Conservation (phyloP, 148 eudicot species). For the Nepenthes gracilis region DNA sequence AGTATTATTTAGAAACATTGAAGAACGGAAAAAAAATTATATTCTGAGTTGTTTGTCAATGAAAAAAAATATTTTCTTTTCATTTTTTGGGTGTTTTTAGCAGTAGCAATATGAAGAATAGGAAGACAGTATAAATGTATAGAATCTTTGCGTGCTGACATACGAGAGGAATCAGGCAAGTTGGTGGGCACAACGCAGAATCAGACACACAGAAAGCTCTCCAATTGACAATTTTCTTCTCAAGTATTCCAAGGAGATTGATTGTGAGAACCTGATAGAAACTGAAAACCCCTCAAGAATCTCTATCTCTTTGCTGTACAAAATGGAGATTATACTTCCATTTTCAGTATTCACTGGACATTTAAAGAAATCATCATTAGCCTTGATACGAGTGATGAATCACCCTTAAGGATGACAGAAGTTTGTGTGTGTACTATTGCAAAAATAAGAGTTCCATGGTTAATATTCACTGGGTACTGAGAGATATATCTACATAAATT, state of each 20-base stretch:
- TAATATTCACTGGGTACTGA: too few species aligned
- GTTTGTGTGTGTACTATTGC: background rate
- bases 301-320: constrained; percentile 3
- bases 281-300: constrained; percentile 16
- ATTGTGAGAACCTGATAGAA: constrained; percentile 28
- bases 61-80: too few species aligned
- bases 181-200: constrained; percentile 34
- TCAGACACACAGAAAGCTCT: constrained; percentile 31
- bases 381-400: background rate
- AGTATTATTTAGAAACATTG: too few species aligned
- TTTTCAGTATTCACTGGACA: constrained; percentile 8
- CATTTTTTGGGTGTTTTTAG: too few species aligned
- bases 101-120: constrained; percentile 7
- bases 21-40: too few species aligned
- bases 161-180: constrained; percentile 27
- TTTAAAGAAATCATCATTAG: background rate
- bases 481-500: too few species aligned
- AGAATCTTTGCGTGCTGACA: constrained; percentile 20
- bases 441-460: too few species aligned
- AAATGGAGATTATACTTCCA: constrained; percentile 1
- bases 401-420: background rate
- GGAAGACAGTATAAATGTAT: constrained; percentile 3
- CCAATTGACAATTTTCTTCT: constrained; percentile 22
- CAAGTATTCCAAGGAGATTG: constrained; percentile 14
- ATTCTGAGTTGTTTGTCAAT: too few species aligned